phyloP scores from a whole-genome alignment of 2,329 filamentous ascomycete species.

The Aspergillus hortae region DNA sequence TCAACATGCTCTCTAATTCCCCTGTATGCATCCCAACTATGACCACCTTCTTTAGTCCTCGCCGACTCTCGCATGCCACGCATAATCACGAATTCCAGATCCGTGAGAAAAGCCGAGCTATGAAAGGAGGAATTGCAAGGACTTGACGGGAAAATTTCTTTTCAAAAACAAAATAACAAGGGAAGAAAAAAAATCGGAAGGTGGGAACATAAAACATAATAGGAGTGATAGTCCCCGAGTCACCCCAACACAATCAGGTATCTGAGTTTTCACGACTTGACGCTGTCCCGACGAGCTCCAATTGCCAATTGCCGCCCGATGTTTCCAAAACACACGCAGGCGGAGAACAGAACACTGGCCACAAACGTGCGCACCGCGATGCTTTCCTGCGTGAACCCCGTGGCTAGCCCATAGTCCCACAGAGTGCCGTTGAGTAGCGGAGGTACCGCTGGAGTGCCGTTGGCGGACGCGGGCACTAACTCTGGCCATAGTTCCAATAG shows the following conservation, averaged over 20 bases:
- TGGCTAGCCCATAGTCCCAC: constrained; percentile 28
- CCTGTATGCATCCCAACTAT: too few relatives aligned
- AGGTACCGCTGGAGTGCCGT: constrained; percentile 30
- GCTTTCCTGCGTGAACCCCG: constrained; percentile 49
- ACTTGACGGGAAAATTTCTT: not conserved
- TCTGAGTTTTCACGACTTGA: constrained; percentile 14
- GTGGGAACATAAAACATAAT: not conserved
- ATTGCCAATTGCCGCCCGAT: constrained; percentile 78
- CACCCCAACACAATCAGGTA: not conserved
- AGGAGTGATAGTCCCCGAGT: not conserved
- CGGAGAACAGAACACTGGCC: constrained; percentile 89
- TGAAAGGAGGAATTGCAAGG: not conserved
- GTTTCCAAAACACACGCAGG: constrained; percentile 92
- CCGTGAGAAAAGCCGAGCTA: too few relatives aligned
- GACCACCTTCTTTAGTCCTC: too few relatives aligned
- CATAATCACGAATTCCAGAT: not conserved
- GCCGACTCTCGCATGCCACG: not conserved
- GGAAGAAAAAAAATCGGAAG: not conserved
- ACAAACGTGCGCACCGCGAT: constrained; percentile 76
- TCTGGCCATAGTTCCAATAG: constrained; percentile 73
- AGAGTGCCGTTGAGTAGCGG: constrained; percentile 25
- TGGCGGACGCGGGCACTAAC: constrained; percentile 67
- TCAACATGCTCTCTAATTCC: not conserved
- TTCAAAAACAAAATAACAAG: not conserved
- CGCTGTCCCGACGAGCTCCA: constrained; percentile 25